These are phyloP conservation scores for Sphaerulina vaccinii DNA, from an alignment of 2,329 filamentous ascomycete species.

Conservation along the genomic window DNA sequence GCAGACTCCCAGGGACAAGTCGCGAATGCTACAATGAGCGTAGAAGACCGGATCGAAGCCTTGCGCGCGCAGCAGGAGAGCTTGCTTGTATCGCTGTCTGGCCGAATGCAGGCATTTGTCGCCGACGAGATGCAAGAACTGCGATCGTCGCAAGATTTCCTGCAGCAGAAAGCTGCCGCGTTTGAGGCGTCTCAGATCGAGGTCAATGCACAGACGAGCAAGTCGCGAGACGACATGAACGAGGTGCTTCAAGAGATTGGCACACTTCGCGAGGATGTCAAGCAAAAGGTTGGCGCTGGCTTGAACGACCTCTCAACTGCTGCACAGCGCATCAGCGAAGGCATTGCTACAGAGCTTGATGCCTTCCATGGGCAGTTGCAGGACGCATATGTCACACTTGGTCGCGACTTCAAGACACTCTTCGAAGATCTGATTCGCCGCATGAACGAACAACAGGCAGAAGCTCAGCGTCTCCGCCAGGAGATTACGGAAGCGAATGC, in stretches of 20 bases:
- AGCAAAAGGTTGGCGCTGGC: conserved; percentile 79
- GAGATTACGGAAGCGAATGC: conserved; percentile 71
- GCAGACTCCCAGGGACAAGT: conserved; percentile 72
- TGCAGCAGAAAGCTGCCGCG: conserved; percentile 65
- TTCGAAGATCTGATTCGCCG: conserved; percentile 79
- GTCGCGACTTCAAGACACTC: conserved; percentile 78
- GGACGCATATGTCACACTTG: conserved; percentile 76
- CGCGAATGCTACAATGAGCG: conserved; percentile 68
- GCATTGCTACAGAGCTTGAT: conserved; percentile 80
- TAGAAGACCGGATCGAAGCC: conserved; percentile 71
- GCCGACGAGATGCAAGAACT: conserved; percentile 70
- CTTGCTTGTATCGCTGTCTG: conserved; percentile 66
- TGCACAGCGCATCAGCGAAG: conserved; percentile 83
- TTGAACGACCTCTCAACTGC: conserved; percentile 78
- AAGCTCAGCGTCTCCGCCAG: conserved; percentile 69
- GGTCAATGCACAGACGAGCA: conserved; percentile 65
- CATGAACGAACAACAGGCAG: conserved; percentile 71
- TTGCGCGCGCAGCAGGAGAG: conserved; percentile 72
- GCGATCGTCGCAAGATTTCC: conserved; percentile 65
- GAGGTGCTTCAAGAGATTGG: conserved; percentile 89
- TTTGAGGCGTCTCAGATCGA: conserved; percentile 68
- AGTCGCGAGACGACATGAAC: conserved; percentile 83
- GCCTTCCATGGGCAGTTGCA: conserved; percentile 85
- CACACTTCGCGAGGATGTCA: conserved; percentile 82
- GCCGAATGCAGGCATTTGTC: conserved; percentile 75